Base-by-base conservation (phyloP, 352 stramenopile genomes). In the Phytopythium boreale region DNA sequence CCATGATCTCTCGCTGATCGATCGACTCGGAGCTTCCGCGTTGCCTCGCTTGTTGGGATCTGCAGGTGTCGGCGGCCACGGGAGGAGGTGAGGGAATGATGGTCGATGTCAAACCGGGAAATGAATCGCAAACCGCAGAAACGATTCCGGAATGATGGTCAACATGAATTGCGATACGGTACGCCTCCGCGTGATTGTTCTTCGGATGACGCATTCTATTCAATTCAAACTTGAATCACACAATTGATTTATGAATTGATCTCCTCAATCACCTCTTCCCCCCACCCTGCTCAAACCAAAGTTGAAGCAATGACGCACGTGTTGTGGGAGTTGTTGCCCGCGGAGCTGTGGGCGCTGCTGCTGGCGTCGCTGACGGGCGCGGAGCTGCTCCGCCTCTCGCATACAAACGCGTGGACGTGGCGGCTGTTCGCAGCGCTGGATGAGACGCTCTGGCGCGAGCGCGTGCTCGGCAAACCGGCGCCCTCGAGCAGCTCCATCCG, bases 341-440 rank as follows among this genome's bases (percentile, higher is more conserved):
- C 62, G 43, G 72, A 80, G 22, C 59, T 72, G 27, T 49, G 76
- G 43, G n/a, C 12, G n/a, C 37, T 64, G 17, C 39, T 75, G 47
- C 52, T 61, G 46, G 53, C 57, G 49, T 60, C 71, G 27, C 66
- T 75, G 26, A 41, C 61, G 31, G 69, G 65, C 27, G 39, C 72
- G 31, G 70, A 80, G 17, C 49, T 79, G 26, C 31, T 83, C 26
- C 66, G 39, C 20, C 41, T 75, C 39, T 77, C 67, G 34, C 71
- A 77, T 43, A 58, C 70, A 10, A 64, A 70, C 41, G 27, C 37
- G 26, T 46, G 15, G n/a, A 39, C n/a, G 56, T 36, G 56, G 36
- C 20, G 36, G 36, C 36, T 46, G 31, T 12, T 61, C 5, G 12
- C 26, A 24, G 20, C 22, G 56, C 20, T 37, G 20, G 56, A 61